A percentile compares a stretch with the other conserved stretches of the same genome.
Conservation (phyloP, 331 rosid species). For the Arachis monticola region DNA sequence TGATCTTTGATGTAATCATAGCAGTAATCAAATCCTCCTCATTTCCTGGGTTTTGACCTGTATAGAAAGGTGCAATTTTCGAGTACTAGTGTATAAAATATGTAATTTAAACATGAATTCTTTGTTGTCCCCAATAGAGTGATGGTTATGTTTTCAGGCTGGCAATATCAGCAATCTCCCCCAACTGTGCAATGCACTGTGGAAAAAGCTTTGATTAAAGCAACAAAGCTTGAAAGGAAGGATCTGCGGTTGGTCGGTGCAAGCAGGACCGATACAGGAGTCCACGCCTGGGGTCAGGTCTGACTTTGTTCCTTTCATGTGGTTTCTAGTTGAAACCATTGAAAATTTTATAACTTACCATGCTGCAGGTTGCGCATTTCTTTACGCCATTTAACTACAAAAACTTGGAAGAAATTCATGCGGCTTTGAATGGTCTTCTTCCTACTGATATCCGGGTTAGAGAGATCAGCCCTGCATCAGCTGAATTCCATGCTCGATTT, state of each 20-base stretch:
- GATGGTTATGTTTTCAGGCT: conserved; percentile 56
- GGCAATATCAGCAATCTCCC: conserved; percentile 96
- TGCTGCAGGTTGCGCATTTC: conserved; percentile 92
- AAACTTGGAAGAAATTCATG: conserved; percentile 65
- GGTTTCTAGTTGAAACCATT: conserved; percentile 21
- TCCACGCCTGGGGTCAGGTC: conserved; percentile 99
- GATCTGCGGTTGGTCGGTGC: conserved; percentile 86
- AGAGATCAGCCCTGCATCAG: conserved; percentile 79
- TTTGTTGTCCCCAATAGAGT: neutral
- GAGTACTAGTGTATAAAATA: neutral
- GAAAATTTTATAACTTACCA: conserved; percentile 38
- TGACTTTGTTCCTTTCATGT: conserved; percentile 37
- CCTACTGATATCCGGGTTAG: conserved; percentile 87
- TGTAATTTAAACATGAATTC: conserved; percentile 7
- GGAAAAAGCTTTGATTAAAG: conserved; percentile 68
- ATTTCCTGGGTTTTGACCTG: conserved; percentile 5
- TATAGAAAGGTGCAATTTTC: conserved; percentile 20
- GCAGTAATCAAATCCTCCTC: neutral
- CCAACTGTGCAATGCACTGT: conserved; percentile 80
- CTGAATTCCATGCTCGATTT: conserved; percentile 91
- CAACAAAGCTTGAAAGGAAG: conserved; percentile 78
- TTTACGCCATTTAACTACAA: conserved; percentile 82
- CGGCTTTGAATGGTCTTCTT: conserved; percentile 85
- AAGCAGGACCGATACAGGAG: conserved; percentile 90
- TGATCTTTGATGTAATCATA: conserved; percentile 21